Evolutionary conservation across 164 flowering plant genomes (phyloP).

Genomic region (Tetrastigma voinierianum): DNA sequence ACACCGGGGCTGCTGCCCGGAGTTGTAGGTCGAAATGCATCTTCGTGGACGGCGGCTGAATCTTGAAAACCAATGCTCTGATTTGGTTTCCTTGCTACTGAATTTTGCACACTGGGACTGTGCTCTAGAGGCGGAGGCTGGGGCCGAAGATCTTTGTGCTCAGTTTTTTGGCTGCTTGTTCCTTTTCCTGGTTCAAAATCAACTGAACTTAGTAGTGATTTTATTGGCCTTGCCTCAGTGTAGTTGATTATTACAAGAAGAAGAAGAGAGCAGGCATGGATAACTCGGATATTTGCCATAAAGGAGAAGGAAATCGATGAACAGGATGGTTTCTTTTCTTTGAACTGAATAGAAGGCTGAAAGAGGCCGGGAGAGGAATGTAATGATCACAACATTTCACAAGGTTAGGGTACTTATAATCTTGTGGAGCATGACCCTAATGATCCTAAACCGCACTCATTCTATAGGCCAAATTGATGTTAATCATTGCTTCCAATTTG

Average conservation of each 20-base stretch:
- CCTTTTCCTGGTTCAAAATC: too few relatives aligned
- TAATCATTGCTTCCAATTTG: too few relatives aligned
- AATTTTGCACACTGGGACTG: too few relatives aligned
- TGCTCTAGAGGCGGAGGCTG: too few relatives aligned
- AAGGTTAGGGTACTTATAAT: background rate
- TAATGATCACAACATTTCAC: background rate
- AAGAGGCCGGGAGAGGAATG: background rate
- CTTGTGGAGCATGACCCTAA: too few relatives aligned
- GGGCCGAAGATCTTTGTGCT: background rate
- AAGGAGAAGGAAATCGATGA: background rate
- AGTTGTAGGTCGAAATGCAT: constrained; percentile 5
- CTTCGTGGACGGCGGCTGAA: background rate
- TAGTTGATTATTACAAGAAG: constrained; percentile 15
- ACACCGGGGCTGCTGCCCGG: constrained; percentile 14
- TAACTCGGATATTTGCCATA: constrained; percentile 12
- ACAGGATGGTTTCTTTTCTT: background rate
- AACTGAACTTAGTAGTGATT: background rate
- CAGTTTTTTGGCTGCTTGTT: background rate
- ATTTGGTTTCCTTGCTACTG: too few relatives aligned
- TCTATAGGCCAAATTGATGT: too few relatives aligned
- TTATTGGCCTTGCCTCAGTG: constrained; percentile 25
- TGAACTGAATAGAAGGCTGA: background rate
- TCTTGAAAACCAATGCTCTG: background rate
- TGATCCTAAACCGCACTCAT: too few relatives aligned
- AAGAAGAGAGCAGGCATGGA: constrained; percentile 7